A percentile compares a stretch with the other conserved stretches of the same genome.
Evolutionary conservation across 164 flowering plant genomes (phyloP).

Genomic region (Malania oleifera): DNA sequence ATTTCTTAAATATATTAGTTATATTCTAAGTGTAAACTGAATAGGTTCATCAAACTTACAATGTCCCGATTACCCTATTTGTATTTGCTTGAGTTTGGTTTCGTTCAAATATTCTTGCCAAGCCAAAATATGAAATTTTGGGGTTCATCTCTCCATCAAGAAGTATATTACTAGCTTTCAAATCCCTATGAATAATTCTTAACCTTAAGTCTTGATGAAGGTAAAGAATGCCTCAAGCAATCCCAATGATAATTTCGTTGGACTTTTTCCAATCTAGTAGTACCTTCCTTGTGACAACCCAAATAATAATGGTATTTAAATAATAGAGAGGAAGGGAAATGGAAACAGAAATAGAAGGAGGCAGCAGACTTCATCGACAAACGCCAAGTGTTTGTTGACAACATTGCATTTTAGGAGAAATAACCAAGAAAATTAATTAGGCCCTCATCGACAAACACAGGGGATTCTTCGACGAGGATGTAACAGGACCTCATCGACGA

Average conservation of each 20-base stretch:
- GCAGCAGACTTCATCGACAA: too few relatives aligned
- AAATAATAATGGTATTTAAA: too few relatives aligned
- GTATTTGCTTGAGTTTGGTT: conserved; percentile 25
- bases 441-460: too few relatives aligned
- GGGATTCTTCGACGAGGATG: too few relatives aligned
- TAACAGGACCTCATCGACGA: too few relatives aligned
- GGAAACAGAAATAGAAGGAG: too few relatives aligned
- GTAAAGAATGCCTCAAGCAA: conserved; percentile 40
- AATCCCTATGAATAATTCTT: conserved; percentile 30
- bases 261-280: conserved; percentile 31
- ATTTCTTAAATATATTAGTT: too few relatives aligned
- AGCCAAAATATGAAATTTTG: conserved; percentile 41
- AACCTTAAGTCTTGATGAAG: conserved; percentile 44
- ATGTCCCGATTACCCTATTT: conserved; percentile 28
- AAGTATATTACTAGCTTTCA: conserved; percentile 35
- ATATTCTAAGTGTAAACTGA: too few relatives aligned
- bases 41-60: conserved; percentile 12
- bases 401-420: too few relatives aligned
- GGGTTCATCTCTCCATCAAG: conserved; percentile 31
- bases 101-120: conserved; percentile 29
- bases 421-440: too few relatives aligned
- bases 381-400: too few relatives aligned
- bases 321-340: too few relatives aligned
- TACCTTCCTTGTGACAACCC: conserved; percentile 5
- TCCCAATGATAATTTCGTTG: conserved; percentile 27